Evolutionary conservation across 106 monocot species (phyloP).

Genomic region (Allium cepa): DNA sequence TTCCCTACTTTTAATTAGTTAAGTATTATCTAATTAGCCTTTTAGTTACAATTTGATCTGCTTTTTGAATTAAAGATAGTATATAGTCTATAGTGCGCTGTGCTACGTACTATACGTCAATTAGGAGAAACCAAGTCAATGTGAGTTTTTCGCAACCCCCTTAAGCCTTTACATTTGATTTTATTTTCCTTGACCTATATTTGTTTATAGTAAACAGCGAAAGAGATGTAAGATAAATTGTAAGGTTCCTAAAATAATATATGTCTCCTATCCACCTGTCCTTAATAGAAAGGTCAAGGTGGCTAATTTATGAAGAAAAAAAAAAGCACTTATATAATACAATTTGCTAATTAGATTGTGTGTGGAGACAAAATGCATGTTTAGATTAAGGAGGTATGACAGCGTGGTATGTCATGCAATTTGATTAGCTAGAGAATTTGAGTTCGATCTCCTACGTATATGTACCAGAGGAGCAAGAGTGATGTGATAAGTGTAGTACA

Average conservation of each 20-base stretch:
- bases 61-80: neutral
- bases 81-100: neutral
- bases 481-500: too few species aligned
- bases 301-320: too few species aligned
- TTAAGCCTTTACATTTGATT: neutral
- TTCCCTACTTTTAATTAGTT: neutral
- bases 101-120: neutral
- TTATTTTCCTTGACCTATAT: neutral
- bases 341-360: too few species aligned
- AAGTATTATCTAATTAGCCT: conserved; percentile 5
- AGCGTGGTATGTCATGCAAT: too few species aligned
- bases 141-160: neutral
- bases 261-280: neutral
- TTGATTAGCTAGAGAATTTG: too few species aligned
- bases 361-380: too few species aligned
- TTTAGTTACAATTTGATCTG: neutral
- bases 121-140: conserved; percentile 5
- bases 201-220: too few species aligned
- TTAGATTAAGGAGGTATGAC: too few species aligned
- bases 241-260: neutral
- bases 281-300: neutral
- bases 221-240: too few species aligned
- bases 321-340: too few species aligned
- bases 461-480: too few species aligned
- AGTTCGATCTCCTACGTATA: too few species aligned